phyloP scores from a whole-genome alignment of 2,329 filamentous ascomycete species.

The Exutisphaerella laricina region DNA sequence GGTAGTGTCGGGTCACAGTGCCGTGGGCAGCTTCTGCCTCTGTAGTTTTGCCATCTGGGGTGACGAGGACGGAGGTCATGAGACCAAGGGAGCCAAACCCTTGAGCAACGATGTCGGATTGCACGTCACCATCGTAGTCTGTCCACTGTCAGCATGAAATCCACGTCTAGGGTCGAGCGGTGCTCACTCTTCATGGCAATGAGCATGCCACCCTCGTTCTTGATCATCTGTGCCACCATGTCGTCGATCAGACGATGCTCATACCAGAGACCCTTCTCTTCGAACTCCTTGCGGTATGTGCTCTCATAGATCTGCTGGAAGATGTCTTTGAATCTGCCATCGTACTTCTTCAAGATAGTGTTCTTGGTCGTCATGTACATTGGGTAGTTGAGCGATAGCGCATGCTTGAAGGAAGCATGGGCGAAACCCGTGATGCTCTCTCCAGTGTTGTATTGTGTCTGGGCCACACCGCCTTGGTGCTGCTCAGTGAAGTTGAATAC shows the following conservation, averaged over 20 bases:
- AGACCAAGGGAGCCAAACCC: slow-evolving; percentile 96
- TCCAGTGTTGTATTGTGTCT: slow-evolving; percentile 98
- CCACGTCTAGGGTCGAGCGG: neutral
- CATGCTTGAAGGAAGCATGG: slow-evolving; percentile 94
- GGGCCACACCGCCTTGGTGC: slow-evolving; percentile 67
- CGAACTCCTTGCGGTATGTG: slow-evolving; percentile 81
- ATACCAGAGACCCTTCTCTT: slow-evolving; percentile 93
- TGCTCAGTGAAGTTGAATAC: slow-evolving; percentile 84
- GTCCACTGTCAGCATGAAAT: slow-evolving; percentile 18
- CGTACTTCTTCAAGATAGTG: slow-evolving; percentile 98
- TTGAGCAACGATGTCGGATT: slow-evolving; percentile 97
- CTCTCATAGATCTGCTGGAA: slow-evolving; percentile 95
- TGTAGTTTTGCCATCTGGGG: slow-evolving; percentile 92
- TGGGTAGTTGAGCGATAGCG: slow-evolving; percentile 78
- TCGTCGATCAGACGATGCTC: slow-evolving; percentile 99
- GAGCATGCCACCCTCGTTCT: slow-evolving; percentile 91
- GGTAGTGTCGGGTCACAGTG: slow-evolving; percentile 96
- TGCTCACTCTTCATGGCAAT: slow-evolving; percentile 94
- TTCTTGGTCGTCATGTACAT: slow-evolving; percentile 99
- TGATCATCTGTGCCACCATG: slow-evolving; percentile 99
- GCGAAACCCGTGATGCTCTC: slow-evolving; percentile 94
- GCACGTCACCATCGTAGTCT: slow-evolving; percentile 99
- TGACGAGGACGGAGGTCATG: slow-evolving; percentile 97
- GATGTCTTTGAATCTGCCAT: slow-evolving; percentile 98
- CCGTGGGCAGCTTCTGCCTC: slow-evolving; percentile 98